Percentiles rank a stretch among this genome's conserved stretches.
Evolutionary conservation across 192 early-diverging fungal species (phyloP).

Genomic region (Podila epicladia): DNA sequence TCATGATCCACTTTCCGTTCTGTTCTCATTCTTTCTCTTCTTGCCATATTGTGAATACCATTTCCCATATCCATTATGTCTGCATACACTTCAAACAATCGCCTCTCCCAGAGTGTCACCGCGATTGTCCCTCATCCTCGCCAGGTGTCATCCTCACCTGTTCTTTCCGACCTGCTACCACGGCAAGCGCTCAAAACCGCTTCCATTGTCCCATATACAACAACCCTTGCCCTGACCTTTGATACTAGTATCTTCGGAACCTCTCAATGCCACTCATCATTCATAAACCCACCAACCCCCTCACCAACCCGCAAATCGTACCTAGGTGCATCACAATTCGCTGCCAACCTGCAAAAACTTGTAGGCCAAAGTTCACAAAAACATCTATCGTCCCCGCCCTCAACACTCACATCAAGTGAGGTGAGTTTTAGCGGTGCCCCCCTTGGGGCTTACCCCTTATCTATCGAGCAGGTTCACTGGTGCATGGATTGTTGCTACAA

Average conservation of each 20-base stretch:
- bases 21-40: too few species aligned
- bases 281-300: not conserved
- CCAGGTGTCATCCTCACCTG: too few species aligned
- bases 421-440: not conserved
- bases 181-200: too few species aligned
- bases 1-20: too few species aligned
- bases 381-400: not conserved
- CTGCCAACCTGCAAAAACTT: not conserved
- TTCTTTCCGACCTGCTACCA: too few species aligned
- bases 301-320: not conserved
- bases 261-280: not conserved
- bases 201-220: too few species aligned
- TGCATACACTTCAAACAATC: too few species aligned
- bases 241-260: not conserved
- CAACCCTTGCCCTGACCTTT: not conserved
- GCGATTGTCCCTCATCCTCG: too few species aligned
- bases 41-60: too few species aligned
- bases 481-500: conserved; percentile 2
- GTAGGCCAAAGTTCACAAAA: not conserved
- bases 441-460: not conserved
- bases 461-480: not conserved
- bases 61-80: too few species aligned
- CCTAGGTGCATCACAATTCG: not conserved
- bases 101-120: too few species aligned
- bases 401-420: not conserved